Percentiles rank a stretch among this genome's conserved stretches.
These are phyloP conservation scores for Blastobotrys chiropterorum DNA, from an alignment of 805 yeast genomes.

Conservation along the genomic window DNA sequence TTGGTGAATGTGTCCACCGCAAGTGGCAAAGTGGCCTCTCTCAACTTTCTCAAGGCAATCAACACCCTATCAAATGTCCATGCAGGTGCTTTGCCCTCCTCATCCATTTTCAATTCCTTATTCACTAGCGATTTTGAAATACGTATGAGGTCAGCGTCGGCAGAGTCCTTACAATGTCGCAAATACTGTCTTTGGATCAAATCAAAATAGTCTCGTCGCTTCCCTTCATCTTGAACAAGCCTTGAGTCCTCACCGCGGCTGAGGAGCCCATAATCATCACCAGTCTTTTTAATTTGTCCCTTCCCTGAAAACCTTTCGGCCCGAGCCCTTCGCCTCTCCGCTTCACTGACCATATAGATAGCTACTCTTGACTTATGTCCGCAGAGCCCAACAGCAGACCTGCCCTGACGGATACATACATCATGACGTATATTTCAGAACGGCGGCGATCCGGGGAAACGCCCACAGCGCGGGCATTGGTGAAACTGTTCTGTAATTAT, in stretches of 20 bases:
- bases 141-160: neutral
- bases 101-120: neutral
- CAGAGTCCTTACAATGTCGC: neutral
- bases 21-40: conserved; percentile 48
- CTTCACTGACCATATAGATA: neutral
- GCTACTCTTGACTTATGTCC: too few species aligned
- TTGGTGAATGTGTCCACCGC: conserved; percentile 34
- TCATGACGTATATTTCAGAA: too few species aligned
- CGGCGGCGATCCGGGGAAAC: too few species aligned
- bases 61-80: conserved; percentile 10
- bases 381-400: too few species aligned
- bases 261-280: conserved; percentile 34
- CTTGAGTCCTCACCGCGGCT: conserved; percentile 41
- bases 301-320: conserved; percentile 11
- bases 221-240: conserved; percentile 9
- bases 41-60: conserved; percentile 33
- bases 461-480: neutral
- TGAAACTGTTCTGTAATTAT: too few species aligned
- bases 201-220: conserved; percentile 7
- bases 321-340: conserved; percentile 3
- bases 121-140: conserved; percentile 1
- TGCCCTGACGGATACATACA: too few species aligned
- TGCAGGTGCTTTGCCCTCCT: neutral
- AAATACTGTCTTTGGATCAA: conserved; percentile 3
- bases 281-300: neutral